Percentiles rank a stretch among this genome's conserved stretches.
phyloP scores from a whole-genome alignment of 768 basidiomycete species.

The Sporobolomyces phaffii region DNA sequence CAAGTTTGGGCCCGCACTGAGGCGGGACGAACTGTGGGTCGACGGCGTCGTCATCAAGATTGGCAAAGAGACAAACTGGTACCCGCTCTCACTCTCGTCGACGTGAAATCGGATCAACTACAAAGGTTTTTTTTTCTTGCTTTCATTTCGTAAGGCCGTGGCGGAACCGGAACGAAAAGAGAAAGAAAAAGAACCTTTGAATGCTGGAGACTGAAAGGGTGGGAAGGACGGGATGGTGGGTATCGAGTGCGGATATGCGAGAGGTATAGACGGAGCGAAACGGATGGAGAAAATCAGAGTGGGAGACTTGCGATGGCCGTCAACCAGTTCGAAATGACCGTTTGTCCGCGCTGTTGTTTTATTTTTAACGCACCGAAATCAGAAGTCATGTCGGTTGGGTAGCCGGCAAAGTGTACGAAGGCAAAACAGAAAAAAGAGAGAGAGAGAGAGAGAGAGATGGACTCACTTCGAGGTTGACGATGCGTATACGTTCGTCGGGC shows the following conservation, averaged over 20 bases:
- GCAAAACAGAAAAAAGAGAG: too few relatives aligned
- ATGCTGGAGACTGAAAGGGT: too few relatives aligned
- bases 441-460: too few relatives aligned
- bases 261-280: background rate
- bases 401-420: too few relatives aligned
- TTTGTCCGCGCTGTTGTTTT: conserved; percentile 26
- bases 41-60: conserved; percentile 61
- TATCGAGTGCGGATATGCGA: background rate
- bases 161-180: too few relatives aligned
- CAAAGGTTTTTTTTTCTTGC: too few relatives aligned
- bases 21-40: conserved; percentile 55
- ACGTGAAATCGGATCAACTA: too few relatives aligned
- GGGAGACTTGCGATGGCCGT: conserved; percentile 7
- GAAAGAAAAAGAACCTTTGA: too few relatives aligned
- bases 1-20: conserved; percentile 50
- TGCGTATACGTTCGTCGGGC: conserved; percentile 82
- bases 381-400: too few relatives aligned
- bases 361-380: too few relatives aligned
- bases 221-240: background rate
- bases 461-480: conserved; percentile 61
- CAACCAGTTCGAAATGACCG: conserved; percentile 26
- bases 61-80: conserved; percentile 61
- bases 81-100: too few relatives aligned
- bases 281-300: background rate
- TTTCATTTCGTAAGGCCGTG: too few relatives aligned